A percentile compares a stretch with the other conserved stretches of the same genome.
phyloP scores from a whole-genome alignment of 768 basidiomycete species.

The Lentinus tigrinus region DNA sequence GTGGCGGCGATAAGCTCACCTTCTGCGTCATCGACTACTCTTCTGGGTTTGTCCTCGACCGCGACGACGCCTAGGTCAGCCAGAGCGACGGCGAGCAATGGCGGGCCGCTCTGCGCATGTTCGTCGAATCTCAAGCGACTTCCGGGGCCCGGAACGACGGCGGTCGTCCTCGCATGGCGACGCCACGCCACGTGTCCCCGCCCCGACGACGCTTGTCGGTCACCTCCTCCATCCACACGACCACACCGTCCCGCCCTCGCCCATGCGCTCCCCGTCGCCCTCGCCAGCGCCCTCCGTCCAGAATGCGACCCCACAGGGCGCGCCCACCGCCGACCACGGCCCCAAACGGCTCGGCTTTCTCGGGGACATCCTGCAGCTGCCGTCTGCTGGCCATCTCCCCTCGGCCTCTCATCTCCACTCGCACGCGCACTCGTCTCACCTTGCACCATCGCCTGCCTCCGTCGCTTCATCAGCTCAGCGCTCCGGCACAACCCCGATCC shows the following conservation, averaged over 20 bases:
- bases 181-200: neutral
- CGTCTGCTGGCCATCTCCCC: slow-evolving; percentile 1
- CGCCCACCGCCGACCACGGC: slow-evolving; percentile 1
- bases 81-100: neutral
- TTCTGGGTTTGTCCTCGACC: neutral
- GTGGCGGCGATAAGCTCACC: too few relatives aligned
- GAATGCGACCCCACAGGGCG: neutral
- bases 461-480: slow-evolving; percentile 14
- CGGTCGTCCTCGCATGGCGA: neutral
- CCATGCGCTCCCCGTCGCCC: neutral
- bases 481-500: slow-evolving; percentile 12
- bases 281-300: too few relatives aligned
- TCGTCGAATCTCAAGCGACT: slow-evolving; percentile 1
- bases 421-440: neutral
- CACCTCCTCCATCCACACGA: neutral
- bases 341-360: slow-evolving; percentile 22
- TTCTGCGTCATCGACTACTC: neutral
- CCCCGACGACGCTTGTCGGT: neutral
- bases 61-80: neutral
- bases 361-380: slow-evolving; percentile 4
- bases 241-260: neutral
- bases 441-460: slow-evolving; percentile 9
- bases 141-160: neutral
- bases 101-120: slow-evolving; percentile 5
- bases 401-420: neutral